Evolutionary conservation across 768 basidiomycete genomes (phyloP).

Genomic region (Chalciporus piperatus): DNA sequence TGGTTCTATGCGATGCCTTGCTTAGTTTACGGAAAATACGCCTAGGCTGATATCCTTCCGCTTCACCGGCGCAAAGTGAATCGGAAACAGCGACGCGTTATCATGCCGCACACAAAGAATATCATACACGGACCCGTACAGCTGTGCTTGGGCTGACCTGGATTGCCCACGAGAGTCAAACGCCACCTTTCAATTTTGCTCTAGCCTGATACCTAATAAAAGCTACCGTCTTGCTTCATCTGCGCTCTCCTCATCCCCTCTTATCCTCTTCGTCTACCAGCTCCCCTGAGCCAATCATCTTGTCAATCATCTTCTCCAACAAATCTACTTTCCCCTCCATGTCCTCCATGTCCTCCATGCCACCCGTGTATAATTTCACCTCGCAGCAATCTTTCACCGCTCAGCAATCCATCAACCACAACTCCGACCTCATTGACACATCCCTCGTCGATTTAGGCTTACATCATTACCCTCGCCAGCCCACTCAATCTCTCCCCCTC

Average conservation of each 20-base stretch:
- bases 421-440: constrained; percentile 12
- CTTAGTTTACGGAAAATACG: too few relatives aligned
- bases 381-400: background rate
- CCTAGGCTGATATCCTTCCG: background rate
- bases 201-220: background rate
- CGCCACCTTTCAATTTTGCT: background rate
- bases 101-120: background rate
- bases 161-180: background rate
- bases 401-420: background rate
- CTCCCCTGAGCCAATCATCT: too few relatives aligned
- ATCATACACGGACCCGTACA: background rate
- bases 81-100: background rate
- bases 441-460: background rate
- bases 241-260: background rate
- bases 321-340: too few relatives aligned
- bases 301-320: too few relatives aligned
- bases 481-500: constrained; percentile 1
- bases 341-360: constrained; percentile 10
- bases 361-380: constrained; percentile 7
- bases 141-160: background rate
- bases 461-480: background rate
- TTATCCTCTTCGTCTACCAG: background rate
- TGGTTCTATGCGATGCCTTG: too few relatives aligned
- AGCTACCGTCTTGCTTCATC: background rate
- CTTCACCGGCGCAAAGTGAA: background rate